phyloP scores from a whole-genome alignment of 805 yeast species.

The Henningerozyma blattae region DNA sequence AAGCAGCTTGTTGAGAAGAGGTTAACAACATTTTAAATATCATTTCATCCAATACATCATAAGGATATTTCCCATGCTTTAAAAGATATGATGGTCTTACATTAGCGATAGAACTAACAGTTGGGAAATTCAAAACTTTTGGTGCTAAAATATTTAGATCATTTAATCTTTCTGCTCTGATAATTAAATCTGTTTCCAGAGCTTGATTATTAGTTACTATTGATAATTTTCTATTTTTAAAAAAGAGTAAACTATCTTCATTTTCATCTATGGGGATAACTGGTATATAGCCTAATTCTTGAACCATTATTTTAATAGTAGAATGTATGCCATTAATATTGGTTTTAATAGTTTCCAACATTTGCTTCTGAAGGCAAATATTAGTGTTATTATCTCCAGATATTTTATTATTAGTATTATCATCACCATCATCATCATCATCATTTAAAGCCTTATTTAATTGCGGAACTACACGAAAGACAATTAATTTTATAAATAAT shows the following conservation, averaged over 20 bases:
- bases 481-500: constrained; percentile 9
- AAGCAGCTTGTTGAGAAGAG: too few relatives aligned
- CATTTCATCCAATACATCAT: constrained; percentile 16
- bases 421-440: background rate
- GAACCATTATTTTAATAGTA: background rate
- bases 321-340: too few relatives aligned
- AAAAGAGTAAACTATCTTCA: constrained; percentile 10
- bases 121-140: constrained; percentile 6
- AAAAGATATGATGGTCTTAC: constrained; percentile 11
- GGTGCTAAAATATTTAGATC: constrained; percentile 1
- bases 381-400: constrained; percentile 1
- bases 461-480: constrained; percentile 8
- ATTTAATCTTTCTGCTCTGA: constrained; percentile 5
- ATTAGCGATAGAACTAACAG: constrained; percentile 8
- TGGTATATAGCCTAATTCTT: background rate
- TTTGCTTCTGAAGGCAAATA: background rate
- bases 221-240: constrained; percentile 15
- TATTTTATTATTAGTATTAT: background rate
- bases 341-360: background rate
- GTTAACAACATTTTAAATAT: too few relatives aligned
- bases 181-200: constrained; percentile 8
- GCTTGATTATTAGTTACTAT: constrained; percentile 7
- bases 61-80: constrained; percentile 14
- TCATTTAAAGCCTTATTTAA: background rate
- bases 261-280: constrained; percentile 2